Evolutionary conservation across 305 asterid genomes (phyloP), one percentile per base, ranked within the genome.

Genomic region (Fraxinus dipetala): DNA sequence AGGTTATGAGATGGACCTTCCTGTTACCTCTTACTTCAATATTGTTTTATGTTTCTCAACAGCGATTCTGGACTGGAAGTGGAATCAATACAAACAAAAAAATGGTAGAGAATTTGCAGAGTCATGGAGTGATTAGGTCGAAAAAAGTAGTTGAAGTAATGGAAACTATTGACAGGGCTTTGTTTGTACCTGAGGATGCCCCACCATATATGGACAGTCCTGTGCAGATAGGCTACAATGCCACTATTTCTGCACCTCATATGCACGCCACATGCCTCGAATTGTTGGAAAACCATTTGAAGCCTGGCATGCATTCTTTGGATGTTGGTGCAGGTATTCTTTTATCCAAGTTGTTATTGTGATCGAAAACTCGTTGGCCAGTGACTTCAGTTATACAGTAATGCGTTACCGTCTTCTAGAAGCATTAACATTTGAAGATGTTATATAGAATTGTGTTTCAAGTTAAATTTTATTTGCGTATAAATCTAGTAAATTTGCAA

Each of bases 251-350:
- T 77, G 99, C 99, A 10, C 98, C 99, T 75, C 99, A 95, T 85
- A 95, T 95, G 99, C 99, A 95, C 88, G 98, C 97, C 11, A 91
- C 89, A 91, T 95, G 99, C 89, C 99, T 94, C 34, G 93, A 94
- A 72, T 85, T 94, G 88, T 82, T 96, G 93, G 96, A 93, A 87
- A 80, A 91, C 63, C 89, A 95, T 86, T 87, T 94, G 93, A 93
- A 90, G 91, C 98, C 97, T 24, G 99, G 98, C 81, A 96, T 93
- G 99, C 94, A 81, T 80, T 95, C 94, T 72, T 82, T 96, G 77
- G 99, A 96, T 89, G 89, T 96, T 80, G 99, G 99, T 80, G 94
- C 99, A 79, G 98, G 99, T 94, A 87, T 79, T 13, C 72, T 18
- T 51, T 80, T 11, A 43, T 18, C 28, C 36, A 28, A 3, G 35